phyloP scores from a whole-genome alignment of 208 protist species.

The Wallacemonas sp. region DNA sequence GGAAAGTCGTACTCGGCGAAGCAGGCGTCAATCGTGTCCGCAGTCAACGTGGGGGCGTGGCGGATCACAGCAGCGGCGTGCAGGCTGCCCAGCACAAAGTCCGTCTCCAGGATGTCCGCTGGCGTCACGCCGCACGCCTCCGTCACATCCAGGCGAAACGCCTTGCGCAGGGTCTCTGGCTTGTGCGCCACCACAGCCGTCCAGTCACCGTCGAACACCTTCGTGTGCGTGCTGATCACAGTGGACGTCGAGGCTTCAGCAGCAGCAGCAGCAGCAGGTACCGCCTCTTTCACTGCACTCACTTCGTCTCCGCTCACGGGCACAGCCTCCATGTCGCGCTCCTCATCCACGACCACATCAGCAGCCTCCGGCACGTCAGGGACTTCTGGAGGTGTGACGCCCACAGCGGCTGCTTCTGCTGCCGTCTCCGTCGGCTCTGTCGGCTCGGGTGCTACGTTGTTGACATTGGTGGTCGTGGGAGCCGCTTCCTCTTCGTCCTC shows the following conservation, averaged over 20 bases:
- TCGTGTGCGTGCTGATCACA: conserved; percentile 1
- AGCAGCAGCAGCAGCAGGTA: too few relatives aligned
- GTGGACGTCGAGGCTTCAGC: not conserved
- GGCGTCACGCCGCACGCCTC: conserved; percentile 11
- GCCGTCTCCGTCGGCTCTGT: too few relatives aligned
- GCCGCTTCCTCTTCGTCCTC: not conserved
- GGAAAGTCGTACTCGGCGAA: conserved; percentile 13
- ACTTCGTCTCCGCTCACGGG: too few relatives aligned
- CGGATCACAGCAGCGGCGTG: not conserved
- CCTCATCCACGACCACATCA: not conserved
- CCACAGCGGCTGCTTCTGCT: too few relatives aligned
- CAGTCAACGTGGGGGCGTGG: not conserved
- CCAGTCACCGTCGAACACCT: conserved; percentile 8
- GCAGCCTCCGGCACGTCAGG: not conserved
- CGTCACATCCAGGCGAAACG: conserved; percentile 7
- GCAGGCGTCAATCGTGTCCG: not conserved
- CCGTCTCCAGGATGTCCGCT: not conserved
- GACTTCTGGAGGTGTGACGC: not conserved
- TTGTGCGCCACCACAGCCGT: conserved; percentile 4
- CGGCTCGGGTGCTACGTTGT: too few relatives aligned
- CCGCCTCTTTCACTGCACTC: too few relatives aligned
- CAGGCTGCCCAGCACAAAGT: conserved; percentile 2
- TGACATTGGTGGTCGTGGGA: too few relatives aligned
- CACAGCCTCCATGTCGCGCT: not conserved
- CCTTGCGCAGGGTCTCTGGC: conserved; percentile 6